phyloP scores from a whole-genome alignment of 2,329 filamentous ascomycete species.

The Eutypella sp. region DNA sequence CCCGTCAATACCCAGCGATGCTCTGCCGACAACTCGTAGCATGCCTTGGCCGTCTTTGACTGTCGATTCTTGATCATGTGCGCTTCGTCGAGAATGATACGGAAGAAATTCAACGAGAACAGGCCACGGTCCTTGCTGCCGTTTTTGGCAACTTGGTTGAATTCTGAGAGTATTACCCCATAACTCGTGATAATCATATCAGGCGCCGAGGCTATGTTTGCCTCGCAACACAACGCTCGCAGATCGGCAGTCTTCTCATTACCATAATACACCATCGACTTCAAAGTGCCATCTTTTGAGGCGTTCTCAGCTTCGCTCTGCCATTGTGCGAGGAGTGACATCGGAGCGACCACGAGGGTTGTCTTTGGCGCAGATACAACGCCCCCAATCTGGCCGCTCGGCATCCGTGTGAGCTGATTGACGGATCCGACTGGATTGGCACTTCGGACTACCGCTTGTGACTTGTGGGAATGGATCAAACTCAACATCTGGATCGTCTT shows the following conservation, averaged over 20 bases:
- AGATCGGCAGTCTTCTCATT: constrained; percentile 76
- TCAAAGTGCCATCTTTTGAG: constrained; percentile 77
- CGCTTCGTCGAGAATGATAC: constrained; percentile 90
- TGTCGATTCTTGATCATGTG: constrained; percentile 87
- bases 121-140: constrained; percentile 67
- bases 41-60: constrained; percentile 92
- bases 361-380: constrained; percentile 75
- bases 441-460: constrained; percentile 42
- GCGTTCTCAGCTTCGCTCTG: constrained; percentile 91
- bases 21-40: constrained; percentile 78
- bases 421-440: constrained; percentile 40
- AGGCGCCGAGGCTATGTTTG: constrained; percentile 70
- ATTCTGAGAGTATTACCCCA: constrained; percentile 86
- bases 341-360: constrained; percentile 91
- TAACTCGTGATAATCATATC: constrained; percentile 95
- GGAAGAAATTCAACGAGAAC: constrained; percentile 91
- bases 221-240: constrained; percentile 69
- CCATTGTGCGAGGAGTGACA: constrained; percentile 96
- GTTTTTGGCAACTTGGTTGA: constrained; percentile 65
- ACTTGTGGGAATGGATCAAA: constrained; percentile 78
- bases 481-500: constrained; percentile 99
- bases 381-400: constrained; percentile 44
- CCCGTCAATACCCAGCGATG: constrained; percentile 94
- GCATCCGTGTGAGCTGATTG: constrained; percentile 58
- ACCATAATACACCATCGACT: constrained; percentile 87